These are phyloP conservation scores for Asterophora lycoperdoides DNA, from an alignment of 768 basidiomycete species.

Conservation along the genomic window DNA sequence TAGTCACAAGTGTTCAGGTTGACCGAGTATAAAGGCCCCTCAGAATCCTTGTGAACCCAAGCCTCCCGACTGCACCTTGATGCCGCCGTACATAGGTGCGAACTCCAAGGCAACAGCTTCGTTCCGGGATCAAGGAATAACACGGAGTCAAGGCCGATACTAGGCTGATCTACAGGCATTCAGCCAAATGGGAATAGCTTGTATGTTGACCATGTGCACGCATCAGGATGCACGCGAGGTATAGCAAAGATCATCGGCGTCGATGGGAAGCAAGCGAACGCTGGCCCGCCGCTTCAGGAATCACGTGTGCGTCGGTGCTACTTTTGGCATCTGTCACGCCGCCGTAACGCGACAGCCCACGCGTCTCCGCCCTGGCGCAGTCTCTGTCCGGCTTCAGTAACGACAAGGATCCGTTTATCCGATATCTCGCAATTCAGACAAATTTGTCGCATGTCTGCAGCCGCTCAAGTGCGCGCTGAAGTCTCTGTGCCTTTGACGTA, in stretches of 20 bases:
- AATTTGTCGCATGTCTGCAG: conserved; percentile 10
- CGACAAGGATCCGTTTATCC: not conserved
- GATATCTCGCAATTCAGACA: not conserved
- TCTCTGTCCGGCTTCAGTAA: not conserved
- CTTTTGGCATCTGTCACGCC: not conserved
- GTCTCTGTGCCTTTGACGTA: conserved; percentile 36
- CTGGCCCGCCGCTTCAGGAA: too few species aligned
- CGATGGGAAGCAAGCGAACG: too few species aligned
- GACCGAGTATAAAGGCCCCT: too few species aligned
- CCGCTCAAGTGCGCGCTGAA: conserved; percentile 2
- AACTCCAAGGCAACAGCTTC: too few species aligned
- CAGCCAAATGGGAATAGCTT: not conserved
- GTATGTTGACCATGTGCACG: not conserved
- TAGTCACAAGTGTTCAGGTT: too few species aligned
- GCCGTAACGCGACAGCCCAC: not conserved
- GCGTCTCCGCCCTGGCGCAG: not conserved
- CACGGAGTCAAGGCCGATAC: too few species aligned
- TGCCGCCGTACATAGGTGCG: too few species aligned
- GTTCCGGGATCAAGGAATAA: too few species aligned
- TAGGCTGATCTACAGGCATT: not conserved
- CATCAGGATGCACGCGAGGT: not conserved
- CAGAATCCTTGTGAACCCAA: too few species aligned
- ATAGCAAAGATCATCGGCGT: too few species aligned
- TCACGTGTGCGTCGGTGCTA: too few species aligned
- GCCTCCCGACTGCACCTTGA: too few species aligned